Base-by-base conservation (phyloP, 2,329 filamentous ascomycete species). In the Dothistroma septosporum region DNA sequence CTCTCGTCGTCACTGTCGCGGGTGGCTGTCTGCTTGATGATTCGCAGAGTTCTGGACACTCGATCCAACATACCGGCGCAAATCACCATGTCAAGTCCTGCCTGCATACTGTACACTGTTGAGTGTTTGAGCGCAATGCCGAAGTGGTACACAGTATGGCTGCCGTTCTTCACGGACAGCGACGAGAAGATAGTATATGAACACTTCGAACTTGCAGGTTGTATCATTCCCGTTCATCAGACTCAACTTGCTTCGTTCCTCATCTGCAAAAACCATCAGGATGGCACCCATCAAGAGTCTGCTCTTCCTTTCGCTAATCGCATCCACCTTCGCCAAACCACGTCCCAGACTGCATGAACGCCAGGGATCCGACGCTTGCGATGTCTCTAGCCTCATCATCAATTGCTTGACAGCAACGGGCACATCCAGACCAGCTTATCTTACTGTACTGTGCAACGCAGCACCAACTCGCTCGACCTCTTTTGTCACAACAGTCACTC, bases 21-120 rank as follows among this genome's bases (percentile, higher is more conserved):
- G 35, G 53, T 41, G 58, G 24, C 35, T 8, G 11, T 41, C 53
- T 32, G 8, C 14, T 1, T 31, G 9, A 28, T 49, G 56, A 62
- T 62, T 62, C 47, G 60, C 35, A 48, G 28, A 48, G 60, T 62
- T 57, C 48, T 46, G 57, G 41, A 35, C 57, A 62, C 60, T 48
- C 37, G 24, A 46, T 37, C 31, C 44, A 32, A 41, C 41, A 44
- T 22, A 21, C 35, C 32, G 53, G 57, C 33, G 28, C 47, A 50
- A 31, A 31, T 46, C 48, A 53, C 16, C 44, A 53, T 56, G 57
- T 59, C 57, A 50, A 53, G 41, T 24, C 37, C 21, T 24, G 37
- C 35, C 47, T 56, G 60, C 60, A 59, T 59, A 37, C 54, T 55
- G 12, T 2, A 35, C 22, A 53, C 24, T 21, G 31, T 31, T 53